Evolutionary conservation across 768 basidiomycete species (phyloP), one percentile per base, ranked within the genome.

Genomic region (Tricholoma flavovirens): DNA sequence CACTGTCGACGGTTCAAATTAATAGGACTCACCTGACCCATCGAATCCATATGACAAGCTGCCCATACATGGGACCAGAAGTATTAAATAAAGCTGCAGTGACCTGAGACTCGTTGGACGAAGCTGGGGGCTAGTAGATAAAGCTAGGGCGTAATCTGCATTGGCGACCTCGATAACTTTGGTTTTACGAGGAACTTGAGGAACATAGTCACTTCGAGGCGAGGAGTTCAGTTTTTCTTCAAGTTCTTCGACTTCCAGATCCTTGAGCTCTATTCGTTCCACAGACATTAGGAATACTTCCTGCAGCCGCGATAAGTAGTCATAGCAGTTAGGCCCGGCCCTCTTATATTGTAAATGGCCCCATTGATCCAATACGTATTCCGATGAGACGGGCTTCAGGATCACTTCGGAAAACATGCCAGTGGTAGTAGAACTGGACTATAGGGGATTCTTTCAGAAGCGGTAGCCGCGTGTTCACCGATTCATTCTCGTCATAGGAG

Each of bases 31-130:
- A 75, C 76, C 75, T 53, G 75, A 74, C 17, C 77, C 77, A 54
- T 79, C 76, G 42, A 78, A 78, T 42, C 77, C 76, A 57, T 78
- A 78, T 1, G 77, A 73, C 59, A 76, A 59, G 58, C 75, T 75
- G 6, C 75, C 74, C 75, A 77, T 75, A 58, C 74, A 78, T 3
- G 76, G 71, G 6, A 76, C 75, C 9, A 75, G 59, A 30, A 79
- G 62, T 33, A 76, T 75, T 4, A 65, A 57, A 56, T 73, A 78
- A 12, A 79, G 69, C 55, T 77, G 72, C 14, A 79, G 59, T 1
- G 77, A 78, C 29, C 67, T 67, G 26, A 53, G 36, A 57, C 74
- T 76, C 7, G 63, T 66, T 3, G 75, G 70, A 24, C 69, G 75
- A 26, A 78, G 68, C 54, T 74, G 74, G 1, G 76, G 74, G 4